Evolutionary conservation across 2,329 filamentous ascomycete genomes (phyloP), one percentile per base, ranked within the genome.

Genomic region (Macrophomina pseudophaseolina): DNA sequence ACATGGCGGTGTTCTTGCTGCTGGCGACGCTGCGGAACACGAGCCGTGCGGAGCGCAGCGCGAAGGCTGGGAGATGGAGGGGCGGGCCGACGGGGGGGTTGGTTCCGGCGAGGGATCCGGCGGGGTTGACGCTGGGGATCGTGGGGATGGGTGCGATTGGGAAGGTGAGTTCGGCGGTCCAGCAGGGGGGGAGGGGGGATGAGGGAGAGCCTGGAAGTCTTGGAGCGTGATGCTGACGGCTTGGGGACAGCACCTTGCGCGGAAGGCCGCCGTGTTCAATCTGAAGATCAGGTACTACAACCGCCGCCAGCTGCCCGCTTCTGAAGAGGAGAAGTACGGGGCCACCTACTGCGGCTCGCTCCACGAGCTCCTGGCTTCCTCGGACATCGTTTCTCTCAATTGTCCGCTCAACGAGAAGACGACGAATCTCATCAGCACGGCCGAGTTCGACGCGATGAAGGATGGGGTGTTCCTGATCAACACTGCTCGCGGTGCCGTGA

Each of bases 341-440:
- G 54, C 63, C 6, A 76, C 74, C 4, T 81, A 81, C 65, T 79
- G 74, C 68, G 5, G 71, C 1, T 72, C 75, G 0, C 79, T 93
- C 18, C 78, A 82, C 2, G 85, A 86, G 32, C 80, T 94, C n/a
- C 82, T 94, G 14, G 84, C 87, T 1, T 81, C 83, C 35, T 87
- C 89, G 1, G 91, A 94, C 77, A 94, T 94, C 74, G 74, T 95
- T 68, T 94, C 91, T 0, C 88, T 94, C 8, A 91, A 94, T 73
- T 94, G 91, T 0, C 92, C 92, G 0, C 82, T 95, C 66, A 86
- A 94, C 67, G 91, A 91, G 6, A 90, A 89, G 7, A 95, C 92
- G 0, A 84, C 89, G 67, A 90, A 91, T 65, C 85, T 95, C 78
- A 86, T 95, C 18, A 86, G 88, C 0, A 86, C 86, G 54, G 77